These are phyloP conservation scores for Leccinum uliginosum DNA, from an alignment of 768 basidiomycete genomes.

Conservation along the genomic window DNA sequence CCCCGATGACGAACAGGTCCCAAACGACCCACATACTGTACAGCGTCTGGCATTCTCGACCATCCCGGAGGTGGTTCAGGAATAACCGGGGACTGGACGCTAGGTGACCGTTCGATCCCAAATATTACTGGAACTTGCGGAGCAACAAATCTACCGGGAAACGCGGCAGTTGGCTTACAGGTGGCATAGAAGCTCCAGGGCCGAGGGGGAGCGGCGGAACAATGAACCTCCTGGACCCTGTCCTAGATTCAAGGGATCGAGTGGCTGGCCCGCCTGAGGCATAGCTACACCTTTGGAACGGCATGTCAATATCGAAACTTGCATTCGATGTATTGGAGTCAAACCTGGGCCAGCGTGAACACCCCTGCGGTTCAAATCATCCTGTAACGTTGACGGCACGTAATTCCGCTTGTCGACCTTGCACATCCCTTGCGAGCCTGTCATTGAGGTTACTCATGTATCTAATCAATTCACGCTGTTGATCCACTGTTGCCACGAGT, in stretches of 20 bases:
- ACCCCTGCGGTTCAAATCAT: slow-evolving; percentile 43
- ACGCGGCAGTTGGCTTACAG: slow-evolving; percentile 9
- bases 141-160: slow-evolving; percentile 19
- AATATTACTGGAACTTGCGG: slow-evolving; percentile 24
- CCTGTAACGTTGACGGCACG: slow-evolving; percentile 50
- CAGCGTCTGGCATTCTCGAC: slow-evolving; percentile 25
- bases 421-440: slow-evolving; percentile 77
- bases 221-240: slow-evolving; percentile 18
- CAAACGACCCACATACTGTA: slow-evolving; percentile 3
- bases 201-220: slow-evolving; percentile 22
- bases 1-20: slow-evolving; percentile 38
- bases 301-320: neutral
- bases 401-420: slow-evolving; percentile 73
- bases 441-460: slow-evolving; percentile 74
- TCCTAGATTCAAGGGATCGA: neutral
- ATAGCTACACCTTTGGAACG: slow-evolving; percentile 19
- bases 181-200: slow-evolving; percentile 11
- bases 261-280: slow-evolving; percentile 16
- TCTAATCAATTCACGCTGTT: slow-evolving; percentile 75
- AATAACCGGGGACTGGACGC: slow-evolving; percentile 21
- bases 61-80: slow-evolving; percentile 16
- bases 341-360: slow-evolving; percentile 39
- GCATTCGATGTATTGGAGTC: slow-evolving; percentile 5
- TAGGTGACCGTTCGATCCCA: slow-evolving; percentile 3
- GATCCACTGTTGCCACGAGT: slow-evolving; percentile 68